phyloP scores from a whole-genome alignment of 176 grass and related monocot genomes.

The Melocanna baccifera region DNA sequence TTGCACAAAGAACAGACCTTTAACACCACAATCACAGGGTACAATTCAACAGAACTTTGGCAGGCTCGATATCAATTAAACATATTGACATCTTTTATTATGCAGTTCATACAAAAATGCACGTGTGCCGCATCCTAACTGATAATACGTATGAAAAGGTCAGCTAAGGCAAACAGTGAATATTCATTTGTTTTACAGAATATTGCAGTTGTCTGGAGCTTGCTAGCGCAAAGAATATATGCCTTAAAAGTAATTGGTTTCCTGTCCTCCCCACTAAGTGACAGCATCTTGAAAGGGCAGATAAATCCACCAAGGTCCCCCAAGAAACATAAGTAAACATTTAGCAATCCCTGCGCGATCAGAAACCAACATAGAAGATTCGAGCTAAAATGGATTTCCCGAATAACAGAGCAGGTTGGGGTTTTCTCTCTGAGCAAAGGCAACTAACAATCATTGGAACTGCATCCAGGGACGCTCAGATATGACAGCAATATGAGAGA shows the following conservation, averaged over 20 bases:
- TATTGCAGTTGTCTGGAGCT: background rate
- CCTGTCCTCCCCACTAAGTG: background rate
- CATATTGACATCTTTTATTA: background rate
- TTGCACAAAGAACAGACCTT: background rate
- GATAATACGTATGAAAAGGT: background rate
- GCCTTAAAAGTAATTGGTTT: background rate
- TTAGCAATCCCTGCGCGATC: background rate
- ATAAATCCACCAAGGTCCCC: background rate
- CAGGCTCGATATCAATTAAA: background rate
- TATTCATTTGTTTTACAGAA: background rate
- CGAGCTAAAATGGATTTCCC: background rate
- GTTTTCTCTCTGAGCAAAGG: background rate
- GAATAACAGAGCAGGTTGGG: background rate
- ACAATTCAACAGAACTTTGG: background rate
- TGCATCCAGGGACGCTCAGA: background rate
- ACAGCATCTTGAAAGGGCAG: background rate
- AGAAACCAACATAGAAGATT: background rate
- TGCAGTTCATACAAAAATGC: background rate
- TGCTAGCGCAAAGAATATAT: background rate
- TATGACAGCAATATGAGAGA: background rate
- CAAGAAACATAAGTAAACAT: background rate
- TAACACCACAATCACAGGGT: background rate
- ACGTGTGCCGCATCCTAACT: background rate
- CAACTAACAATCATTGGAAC: background rate
- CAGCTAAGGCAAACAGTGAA: background rate